Evolutionary conservation across 2,329 filamentous ascomycete genomes (phyloP), one percentile per base, ranked within the genome.

Genomic region (Bipolaris sorokiniana): DNA sequence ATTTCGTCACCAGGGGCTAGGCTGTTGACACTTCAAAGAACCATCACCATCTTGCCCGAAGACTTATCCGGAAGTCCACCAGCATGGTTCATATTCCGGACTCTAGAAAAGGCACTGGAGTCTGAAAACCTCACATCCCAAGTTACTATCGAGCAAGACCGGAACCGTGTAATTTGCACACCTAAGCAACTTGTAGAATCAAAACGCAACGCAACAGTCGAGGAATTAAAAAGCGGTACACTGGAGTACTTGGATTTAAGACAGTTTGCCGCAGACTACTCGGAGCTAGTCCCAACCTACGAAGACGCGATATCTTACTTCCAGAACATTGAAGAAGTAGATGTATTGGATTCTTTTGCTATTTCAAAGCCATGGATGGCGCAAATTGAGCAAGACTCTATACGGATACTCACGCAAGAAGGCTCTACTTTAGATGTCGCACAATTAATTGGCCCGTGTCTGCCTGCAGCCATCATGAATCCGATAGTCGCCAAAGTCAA

Each of bases 351-450:
- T 11, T n/a, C 46, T 7, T 67, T 62, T 50, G 71, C 68, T 5
- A 56, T 75, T 1, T 75, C 72, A 7, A 51, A 63, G 13, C 42
- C 45, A 7, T 73, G 70, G 68, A 47, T 70, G 16, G 54, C 61
- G 3, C 56, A 58, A 0, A 34, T 67, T 28, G 58, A 54, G 11
- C 51, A 63, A 38, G 58, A 66, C 5, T 65, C 58, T 45, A 7
- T 62, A 11, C 44, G 47, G 3, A 55, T 49, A 7, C 46, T 75
- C 16, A 54, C 58, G 23, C 52, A 59, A 16, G 51, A 63, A 36
- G 67, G 63, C 4, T 62, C 53, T 36, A 58, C 45, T 18, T 20
- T 68, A 11, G 63, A 74, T 22, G 34, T 73, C 34, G 55, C 50
- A 4, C 69, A 45, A 18, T n/a, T 20, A 33, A 48, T 63, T 37